phyloP scores from a whole-genome alignment of 2,329 filamentous ascomycete species.

The Metarhizium sp. region DNA sequence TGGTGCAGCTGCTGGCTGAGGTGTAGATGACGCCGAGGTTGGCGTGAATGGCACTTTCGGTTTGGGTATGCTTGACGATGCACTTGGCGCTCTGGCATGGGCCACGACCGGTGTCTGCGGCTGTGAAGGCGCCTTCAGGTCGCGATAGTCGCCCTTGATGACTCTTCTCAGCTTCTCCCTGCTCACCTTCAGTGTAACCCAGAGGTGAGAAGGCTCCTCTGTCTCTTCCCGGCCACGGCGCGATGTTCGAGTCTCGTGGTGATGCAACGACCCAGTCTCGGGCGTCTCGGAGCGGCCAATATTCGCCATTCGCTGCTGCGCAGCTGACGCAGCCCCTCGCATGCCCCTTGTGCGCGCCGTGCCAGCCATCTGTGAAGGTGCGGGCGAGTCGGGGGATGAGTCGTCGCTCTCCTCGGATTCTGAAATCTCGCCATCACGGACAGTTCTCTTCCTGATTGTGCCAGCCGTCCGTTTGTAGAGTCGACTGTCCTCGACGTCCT shows the following conservation, averaged over 20 bases:
- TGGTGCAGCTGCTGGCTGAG: slow-evolving; percentile 19
- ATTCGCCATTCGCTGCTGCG: slow-evolving; percentile 79
- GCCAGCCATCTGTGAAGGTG: slow-evolving; percentile 61
- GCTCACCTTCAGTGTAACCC: slow-evolving; percentile 67
- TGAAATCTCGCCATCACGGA: slow-evolving; percentile 59
- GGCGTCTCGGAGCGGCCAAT: slow-evolving; percentile 81
- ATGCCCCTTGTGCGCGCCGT: slow-evolving; percentile 82
- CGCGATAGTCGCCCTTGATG: slow-evolving; percentile 42
- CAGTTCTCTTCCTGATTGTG: slow-evolving; percentile 44
- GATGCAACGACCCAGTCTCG: slow-evolving; percentile 54
- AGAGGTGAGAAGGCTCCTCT: slow-evolving; percentile 58
- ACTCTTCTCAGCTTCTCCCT: slow-evolving; percentile 63
- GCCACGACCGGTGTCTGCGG: slow-evolving; percentile 24
- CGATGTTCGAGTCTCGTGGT: slow-evolving; percentile 64
- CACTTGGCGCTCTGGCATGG: slow-evolving; percentile 21
- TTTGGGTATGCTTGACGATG: slow-evolving; percentile 18
- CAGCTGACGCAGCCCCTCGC: slow-evolving; percentile 78
- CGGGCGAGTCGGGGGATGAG: slow-evolving; percentile 77
- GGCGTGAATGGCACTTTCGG: slow-evolving; percentile 25
- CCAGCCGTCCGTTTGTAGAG: slow-evolving; percentile 72
- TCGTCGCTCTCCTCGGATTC: slow-evolving; percentile 92
- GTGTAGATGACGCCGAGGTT: slow-evolving; percentile 25
- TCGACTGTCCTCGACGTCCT: slow-evolving; percentile 71
- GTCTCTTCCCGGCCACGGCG: slow-evolving; percentile 66
- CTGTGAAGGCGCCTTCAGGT: slow-evolving; percentile 25